Evolutionary conservation across 169 alveolate species (phyloP), one percentile per base, ranked within the genome.

Genomic region (Eimeria maxima): DNA sequence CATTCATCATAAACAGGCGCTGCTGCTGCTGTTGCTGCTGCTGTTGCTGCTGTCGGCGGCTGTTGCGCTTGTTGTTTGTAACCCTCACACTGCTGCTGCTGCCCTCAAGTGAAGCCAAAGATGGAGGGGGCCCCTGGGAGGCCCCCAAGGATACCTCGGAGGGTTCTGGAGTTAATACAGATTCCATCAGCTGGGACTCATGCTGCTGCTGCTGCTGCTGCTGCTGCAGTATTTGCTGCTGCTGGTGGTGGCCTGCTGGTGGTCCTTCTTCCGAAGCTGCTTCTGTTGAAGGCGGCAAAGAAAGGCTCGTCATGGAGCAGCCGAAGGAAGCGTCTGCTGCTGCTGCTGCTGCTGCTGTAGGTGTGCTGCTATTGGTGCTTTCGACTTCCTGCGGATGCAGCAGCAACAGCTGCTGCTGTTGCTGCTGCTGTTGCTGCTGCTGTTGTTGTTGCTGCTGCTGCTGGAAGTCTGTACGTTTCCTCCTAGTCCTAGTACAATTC

Each of bases 271-370:
- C 27, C 7, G 57, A 16, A 27, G 6, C 29, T 22, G 33, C 38
- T 45, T 38, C 87, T 10, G 53, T n/a, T 47, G 47, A 33, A 45
- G 87, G 87, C 38, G 47, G 63, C 55, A 45, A 42, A 47, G 87
- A 42, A 0, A 76, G 63, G n/a, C 38, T 76, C n/a, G 87, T 0
- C 33, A 76, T 16, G 63, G 87, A 76, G 53, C 65, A 42, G 87
- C 65, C 18, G 55, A 76, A 76, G 63, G 27, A 16, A 1, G 87
- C 20, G 33, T 76, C 87, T 76, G 87, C 63, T 33, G 87, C 60
- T 45, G 87, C 87, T 38, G 60, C 47, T 71, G 53, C 81, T 71
- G 87, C 87, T 76, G 87, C 87, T 33, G 87, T 42, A 63, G 80
- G 80, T 27, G 80, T 69, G 80, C 80, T 69, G 80, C 80, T 69